Conservation (phyloP, 106 monocot genomes). For the Iris macrosiphon region DNA sequence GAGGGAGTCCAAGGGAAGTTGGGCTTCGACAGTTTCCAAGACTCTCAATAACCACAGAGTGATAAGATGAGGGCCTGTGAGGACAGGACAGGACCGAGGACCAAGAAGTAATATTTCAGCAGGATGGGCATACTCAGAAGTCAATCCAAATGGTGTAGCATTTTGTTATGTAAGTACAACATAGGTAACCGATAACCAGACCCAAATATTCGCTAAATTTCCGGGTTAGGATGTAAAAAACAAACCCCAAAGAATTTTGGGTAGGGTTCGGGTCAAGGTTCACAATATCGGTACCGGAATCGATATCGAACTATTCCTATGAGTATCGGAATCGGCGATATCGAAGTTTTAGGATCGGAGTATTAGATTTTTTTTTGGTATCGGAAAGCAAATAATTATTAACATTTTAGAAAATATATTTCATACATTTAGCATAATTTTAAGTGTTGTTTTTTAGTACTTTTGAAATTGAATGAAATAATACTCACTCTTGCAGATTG, state of each 20-base stretch:
- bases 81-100: constrained; percentile 76
- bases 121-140: constrained; percentile 94
- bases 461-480: no score
- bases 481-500: no score
- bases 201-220: constrained; percentile 24
- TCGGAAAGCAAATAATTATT: no score
- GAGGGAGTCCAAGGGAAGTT: constrained; percentile 97
- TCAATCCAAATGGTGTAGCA: constrained; percentile 92
- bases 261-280: neutral
- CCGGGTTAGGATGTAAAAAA: neutral
- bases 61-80: constrained; percentile 81
- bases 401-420: no score
- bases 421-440: no score
- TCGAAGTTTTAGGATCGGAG: no score
- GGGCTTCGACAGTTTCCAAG: constrained; percentile 90
- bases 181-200: neutral
- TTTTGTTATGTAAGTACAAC: constrained; percentile 30
- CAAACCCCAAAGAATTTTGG: neutral
- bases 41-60: constrained; percentile 94
- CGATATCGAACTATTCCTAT: no score
- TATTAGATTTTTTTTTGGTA: no score
- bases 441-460: no score
- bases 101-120: constrained; percentile 92
- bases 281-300: no score
- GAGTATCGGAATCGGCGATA: no score